Evolutionary conservation across 352 stramenopile genomes (phyloP).

Genomic region (Globisporangium emineosum): DNA sequence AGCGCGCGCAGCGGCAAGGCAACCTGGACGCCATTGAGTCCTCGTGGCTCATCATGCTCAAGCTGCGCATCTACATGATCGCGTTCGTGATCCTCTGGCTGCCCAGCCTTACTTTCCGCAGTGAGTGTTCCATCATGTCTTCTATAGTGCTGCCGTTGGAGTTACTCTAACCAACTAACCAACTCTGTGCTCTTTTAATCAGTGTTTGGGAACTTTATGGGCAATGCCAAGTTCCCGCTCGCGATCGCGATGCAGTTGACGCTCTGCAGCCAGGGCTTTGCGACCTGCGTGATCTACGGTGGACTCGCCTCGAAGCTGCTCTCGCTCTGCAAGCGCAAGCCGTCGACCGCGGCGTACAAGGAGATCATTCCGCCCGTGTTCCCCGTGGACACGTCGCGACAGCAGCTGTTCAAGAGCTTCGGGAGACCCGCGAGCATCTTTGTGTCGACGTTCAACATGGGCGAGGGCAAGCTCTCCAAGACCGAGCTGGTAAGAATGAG

Average conservation of each 20-base stretch:
- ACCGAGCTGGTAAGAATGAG: constrained; percentile 29
- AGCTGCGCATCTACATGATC: constrained; percentile 70
- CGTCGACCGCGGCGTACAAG: constrained; percentile 26
- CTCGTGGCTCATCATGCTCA: constrained; percentile 52
- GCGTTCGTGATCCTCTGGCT: constrained; percentile 70
- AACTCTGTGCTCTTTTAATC: constrained; percentile 9
- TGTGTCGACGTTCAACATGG: constrained; percentile 86
- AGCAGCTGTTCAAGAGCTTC: constrained; percentile 29
- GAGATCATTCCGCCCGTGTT: constrained; percentile 33
- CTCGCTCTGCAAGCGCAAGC: constrained; percentile 25
- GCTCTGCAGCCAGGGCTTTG: constrained; percentile 58
- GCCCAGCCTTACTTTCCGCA: constrained; percentile 55
- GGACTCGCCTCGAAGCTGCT: constrained; percentile 41
- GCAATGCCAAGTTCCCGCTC: constrained; percentile 40
- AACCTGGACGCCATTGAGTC: constrained; percentile 70
- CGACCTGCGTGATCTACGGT: constrained; percentile 64
- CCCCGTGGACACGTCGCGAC: constrained; percentile 18
- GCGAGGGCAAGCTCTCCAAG: constrained; percentile 56
- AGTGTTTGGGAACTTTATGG: constrained; percentile 50
- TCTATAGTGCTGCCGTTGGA: neutral
- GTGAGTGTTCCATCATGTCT: constrained; percentile 27
- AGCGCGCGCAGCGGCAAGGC: constrained; percentile 32
- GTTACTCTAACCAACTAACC: neutral
- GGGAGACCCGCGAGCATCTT: constrained; percentile 63
- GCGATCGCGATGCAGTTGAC: constrained; percentile 67